These are phyloP conservation scores for Metarhizium brunneum DNA, from an alignment of 2,329 filamentous ascomycete genomes.

Conservation along the genomic window DNA sequence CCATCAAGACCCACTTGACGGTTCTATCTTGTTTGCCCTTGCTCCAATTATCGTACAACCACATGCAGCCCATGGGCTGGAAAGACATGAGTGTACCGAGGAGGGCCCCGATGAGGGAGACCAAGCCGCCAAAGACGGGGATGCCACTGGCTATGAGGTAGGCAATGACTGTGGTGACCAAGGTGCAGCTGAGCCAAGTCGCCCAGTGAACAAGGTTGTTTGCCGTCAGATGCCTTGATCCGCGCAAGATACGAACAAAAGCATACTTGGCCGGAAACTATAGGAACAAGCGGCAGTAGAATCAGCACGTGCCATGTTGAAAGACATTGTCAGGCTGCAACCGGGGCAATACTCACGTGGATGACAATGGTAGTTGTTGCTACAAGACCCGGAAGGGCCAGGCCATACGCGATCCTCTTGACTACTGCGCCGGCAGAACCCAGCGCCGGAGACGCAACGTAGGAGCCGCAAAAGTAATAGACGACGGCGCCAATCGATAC, in stretches of 20 bases:
- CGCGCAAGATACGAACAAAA: constrained; percentile 19
- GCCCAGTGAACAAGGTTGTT: constrained; percentile 19
- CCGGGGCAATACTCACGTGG: constrained; percentile 14
- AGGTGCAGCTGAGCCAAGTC: constrained; percentile 18
- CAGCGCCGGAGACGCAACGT: constrained; percentile 35
- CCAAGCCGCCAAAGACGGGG: constrained; percentile 22
- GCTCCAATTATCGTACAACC: constrained; percentile 19
- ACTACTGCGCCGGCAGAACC: constrained; percentile 31
- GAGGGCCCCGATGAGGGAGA: constrained; percentile 20
- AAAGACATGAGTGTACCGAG: constrained; percentile 19
- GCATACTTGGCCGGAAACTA: constrained; percentile 15
- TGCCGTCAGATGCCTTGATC: constrained; percentile 18
- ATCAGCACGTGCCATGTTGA: neutral
- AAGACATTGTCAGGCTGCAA: neutral
- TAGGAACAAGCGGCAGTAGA: neutral
- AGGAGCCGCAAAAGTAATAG: constrained; percentile 36
- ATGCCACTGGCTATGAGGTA: constrained; percentile 13
- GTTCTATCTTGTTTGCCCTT: constrained; percentile 1
- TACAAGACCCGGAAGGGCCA: constrained; percentile 22
- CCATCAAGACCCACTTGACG: constrained; percentile 4
- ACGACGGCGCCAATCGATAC: constrained; percentile 26
- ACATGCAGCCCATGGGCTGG: constrained; percentile 19
- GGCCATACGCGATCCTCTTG: constrained; percentile 36
- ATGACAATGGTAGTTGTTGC: constrained; percentile 17
- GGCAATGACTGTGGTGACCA: constrained; percentile 9